Evolutionary conservation across 306 rosid species (phyloP).

Genomic region (Glycine tomentella): DNA sequence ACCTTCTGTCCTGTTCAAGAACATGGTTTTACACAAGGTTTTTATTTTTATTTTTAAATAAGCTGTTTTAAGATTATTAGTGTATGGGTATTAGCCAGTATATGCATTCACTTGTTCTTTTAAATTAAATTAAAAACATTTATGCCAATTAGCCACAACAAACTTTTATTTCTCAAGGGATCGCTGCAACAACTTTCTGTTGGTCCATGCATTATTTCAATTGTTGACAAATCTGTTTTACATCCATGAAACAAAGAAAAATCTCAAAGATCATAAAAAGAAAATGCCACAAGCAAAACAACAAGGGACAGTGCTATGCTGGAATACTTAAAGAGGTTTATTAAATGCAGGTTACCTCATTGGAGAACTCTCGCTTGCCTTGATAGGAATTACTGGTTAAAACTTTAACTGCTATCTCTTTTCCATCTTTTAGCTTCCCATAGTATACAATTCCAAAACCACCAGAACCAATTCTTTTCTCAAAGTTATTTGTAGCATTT

Average conservation of each 20-base stretch:
- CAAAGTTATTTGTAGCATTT: conserved; percentile 81
- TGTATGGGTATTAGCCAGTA: neutral
- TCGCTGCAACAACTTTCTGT: neutral
- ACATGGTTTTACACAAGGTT: too few relatives aligned
- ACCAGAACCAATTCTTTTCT: conserved; percentile 88
- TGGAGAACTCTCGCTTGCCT: conserved; percentile 96
- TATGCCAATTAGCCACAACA: conserved; percentile 6
- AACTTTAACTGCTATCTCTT: conserved; percentile 95
- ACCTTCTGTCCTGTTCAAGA: neutral
- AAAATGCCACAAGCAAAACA: conserved; percentile 25
- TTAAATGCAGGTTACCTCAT: conserved; percentile 69
- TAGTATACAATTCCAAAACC: conserved; percentile 96
- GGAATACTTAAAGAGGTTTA: conserved; percentile 41
- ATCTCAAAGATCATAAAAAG: neutral
- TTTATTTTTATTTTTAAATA: neutral
- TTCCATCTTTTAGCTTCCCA: conserved; percentile 80
- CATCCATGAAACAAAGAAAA: neutral
- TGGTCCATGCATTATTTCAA: conserved; percentile 29
- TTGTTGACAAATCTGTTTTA: conserved; percentile 17
- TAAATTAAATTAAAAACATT: neutral
- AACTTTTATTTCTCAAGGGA: conserved; percentile 20
- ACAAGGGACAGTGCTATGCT: conserved; percentile 13
- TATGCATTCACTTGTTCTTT: conserved; percentile 8
- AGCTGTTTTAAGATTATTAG: neutral
- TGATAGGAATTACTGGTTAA: conserved; percentile 79